Base-by-base conservation (phyloP, 768 basidiomycete genomes). In the Suillus placidus region DNA sequence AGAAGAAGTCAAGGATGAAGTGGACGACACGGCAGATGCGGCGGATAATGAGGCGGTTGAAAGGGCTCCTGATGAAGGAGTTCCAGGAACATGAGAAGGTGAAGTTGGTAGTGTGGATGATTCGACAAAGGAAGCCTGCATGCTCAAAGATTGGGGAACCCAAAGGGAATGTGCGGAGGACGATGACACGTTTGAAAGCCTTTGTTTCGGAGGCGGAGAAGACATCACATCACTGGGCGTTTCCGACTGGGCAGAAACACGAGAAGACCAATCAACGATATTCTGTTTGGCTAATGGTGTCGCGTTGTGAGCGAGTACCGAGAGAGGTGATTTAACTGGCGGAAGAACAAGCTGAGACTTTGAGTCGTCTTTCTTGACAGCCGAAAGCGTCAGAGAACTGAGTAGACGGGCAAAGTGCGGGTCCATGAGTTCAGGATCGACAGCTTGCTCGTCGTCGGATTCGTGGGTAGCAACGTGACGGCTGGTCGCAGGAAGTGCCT, bases 341-440 rank as follows among this genome's bases (percentile, higher is more conserved):
- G 54, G 35, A 52, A 66, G 60, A 66, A n/a, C 47, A 6, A 40
- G 42, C 30, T 49, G 45, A 55, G 67, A 56, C 20, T 71, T 68
- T 16, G 61, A 23, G 60, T 71, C 66, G 8, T 66, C 61, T 60
- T 54, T 68, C 38, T 83, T 83, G 20, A 76, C 75, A 13, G 80
- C 82, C 12, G 91, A 92, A 55, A 87, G 74, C 8, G 87, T 85
- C 60, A 92, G 79, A 6, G 85, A 86, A 54, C 81, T 85, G 60
- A 93, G 78, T 9, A 93, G 80, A 37, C 86, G 83, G 23, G 90
- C 90, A 72, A 93, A 85, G 68, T 92, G 89, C 38, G 90, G 88
- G 72, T 92, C 90, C 68, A 89, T 76, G 60, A 76, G 66, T 51
- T 80, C 76, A 23, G 77, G 64, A 32, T 55, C 76, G 62, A 49